Conservation (phyloP, 345 rosid species). For the Populus ilicifolia region DNA sequence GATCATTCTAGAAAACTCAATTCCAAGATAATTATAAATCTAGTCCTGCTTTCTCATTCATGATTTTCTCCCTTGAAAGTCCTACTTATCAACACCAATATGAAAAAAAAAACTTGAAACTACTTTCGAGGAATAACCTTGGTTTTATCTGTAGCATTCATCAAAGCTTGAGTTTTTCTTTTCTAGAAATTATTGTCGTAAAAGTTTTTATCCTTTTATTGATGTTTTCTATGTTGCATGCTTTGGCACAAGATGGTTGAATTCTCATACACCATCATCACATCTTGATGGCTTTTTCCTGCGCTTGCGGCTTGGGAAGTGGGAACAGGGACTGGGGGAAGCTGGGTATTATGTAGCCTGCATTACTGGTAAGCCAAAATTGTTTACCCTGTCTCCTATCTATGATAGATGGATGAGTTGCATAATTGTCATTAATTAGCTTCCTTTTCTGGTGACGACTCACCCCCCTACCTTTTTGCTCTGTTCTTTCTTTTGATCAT, state of each 20-base stretch:
- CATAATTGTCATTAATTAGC: neutral
- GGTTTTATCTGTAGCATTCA: neutral
- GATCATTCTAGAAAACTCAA: neutral
- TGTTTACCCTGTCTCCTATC: neutral
- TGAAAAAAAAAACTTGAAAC: neutral
- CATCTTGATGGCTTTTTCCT: constrained; percentile 71
- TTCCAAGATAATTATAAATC: neutral
- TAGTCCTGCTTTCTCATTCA: neutral
- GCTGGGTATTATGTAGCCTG: constrained; percentile 72
- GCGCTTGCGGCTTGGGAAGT: constrained; percentile 75
- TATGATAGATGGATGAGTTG: neutral
- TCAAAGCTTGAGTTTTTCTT: neutral
- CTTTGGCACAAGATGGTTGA: constrained; percentile 52
- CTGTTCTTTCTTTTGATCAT: neutral
- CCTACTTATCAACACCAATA: neutral
- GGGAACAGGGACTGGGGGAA: constrained; percentile 69
- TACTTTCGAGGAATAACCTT: neutral
- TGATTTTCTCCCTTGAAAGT: neutral
- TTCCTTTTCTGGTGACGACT: neutral
- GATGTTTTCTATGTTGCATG: neutral
- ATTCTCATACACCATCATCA: constrained; percentile 37
- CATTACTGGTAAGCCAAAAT: constrained; percentile 49
- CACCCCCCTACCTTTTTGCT: neutral
- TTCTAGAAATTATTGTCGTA: neutral
- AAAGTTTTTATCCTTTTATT: neutral